Percentiles rank a stretch among this genome's conserved stretches.
Conservation (phyloP, 2,329 filamentous ascomycete genomes). For the Paracamarosporium sp. region DNA sequence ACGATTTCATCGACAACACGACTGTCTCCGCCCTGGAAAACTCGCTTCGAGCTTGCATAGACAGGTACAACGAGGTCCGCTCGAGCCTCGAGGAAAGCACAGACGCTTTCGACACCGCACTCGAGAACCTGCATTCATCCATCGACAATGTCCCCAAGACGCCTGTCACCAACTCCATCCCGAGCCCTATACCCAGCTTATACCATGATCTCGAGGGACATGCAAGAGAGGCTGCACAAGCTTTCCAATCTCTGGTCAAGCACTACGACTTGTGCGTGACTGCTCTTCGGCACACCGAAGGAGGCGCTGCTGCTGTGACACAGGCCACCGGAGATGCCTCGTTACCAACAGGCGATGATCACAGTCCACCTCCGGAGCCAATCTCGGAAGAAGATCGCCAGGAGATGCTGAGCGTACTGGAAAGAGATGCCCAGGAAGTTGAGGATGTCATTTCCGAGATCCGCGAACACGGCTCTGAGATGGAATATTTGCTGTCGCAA, state of each 20-base stretch:
- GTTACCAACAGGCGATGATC: constrained; percentile 31
- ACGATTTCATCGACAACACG: constrained; percentile 79
- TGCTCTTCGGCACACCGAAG: constrained; percentile 87
- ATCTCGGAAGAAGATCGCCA: constrained; percentile 77
- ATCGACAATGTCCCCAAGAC: constrained; percentile 41
- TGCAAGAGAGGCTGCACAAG: constrained; percentile 81
- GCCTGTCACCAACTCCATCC: constrained; percentile 35
- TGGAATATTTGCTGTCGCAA: constrained; percentile 73
- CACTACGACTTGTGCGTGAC: constrained; percentile 95
- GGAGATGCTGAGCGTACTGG: constrained; percentile 83
- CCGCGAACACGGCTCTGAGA: constrained; percentile 74
- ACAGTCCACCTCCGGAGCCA: constrained; percentile 65
- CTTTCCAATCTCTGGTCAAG: constrained; percentile 78
- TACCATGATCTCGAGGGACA: constrained; percentile 69
- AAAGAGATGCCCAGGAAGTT: constrained; percentile 70
- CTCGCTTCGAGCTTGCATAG: constrained; percentile 73
- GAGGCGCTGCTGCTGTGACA: constrained; percentile 56
- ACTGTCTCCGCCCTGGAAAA: constrained; percentile 71
- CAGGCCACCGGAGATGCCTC: constrained; percentile 47
- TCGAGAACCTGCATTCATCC: constrained; percentile 53
- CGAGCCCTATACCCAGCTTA: constrained; percentile 52
- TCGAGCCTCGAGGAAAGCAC: constrained; percentile 61
- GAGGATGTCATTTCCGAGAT: constrained; percentile 72
- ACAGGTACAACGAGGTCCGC: constrained; percentile 73
- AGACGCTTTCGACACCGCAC: constrained; percentile 75